phyloP scores from a whole-genome alignment of 108 stramenopile genomes.

The Discostella pseudostelligera region DNA sequence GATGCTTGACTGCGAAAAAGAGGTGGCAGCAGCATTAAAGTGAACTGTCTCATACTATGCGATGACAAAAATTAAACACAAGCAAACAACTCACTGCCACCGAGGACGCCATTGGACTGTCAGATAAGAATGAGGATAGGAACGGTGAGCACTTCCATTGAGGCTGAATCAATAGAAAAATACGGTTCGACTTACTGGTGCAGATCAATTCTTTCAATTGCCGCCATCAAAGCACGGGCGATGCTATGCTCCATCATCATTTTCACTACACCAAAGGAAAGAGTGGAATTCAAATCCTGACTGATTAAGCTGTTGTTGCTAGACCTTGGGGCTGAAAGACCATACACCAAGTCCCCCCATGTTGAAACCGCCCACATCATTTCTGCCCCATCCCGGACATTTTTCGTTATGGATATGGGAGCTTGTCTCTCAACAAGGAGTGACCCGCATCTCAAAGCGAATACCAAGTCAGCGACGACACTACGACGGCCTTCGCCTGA shows the following conservation, averaged over 20 bases:
- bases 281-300: conserved; percentile 53
- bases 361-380: conserved; percentile 62
- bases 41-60: not conserved
- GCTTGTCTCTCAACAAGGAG: conserved; percentile 9
- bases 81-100: conserved; percentile 34
- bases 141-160: too few relatives aligned
- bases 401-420: not conserved
- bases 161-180: not conserved
- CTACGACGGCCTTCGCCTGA: conserved; percentile 91
- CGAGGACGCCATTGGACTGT: conserved; percentile 49
- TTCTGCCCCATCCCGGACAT: conserved; percentile 25
- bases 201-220: conserved; percentile 75
- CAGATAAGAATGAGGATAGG: not conserved
- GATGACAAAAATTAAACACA: not conserved
- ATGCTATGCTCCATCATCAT: conserved; percentile 80
- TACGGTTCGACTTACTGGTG: conserved; percentile 35
- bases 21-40: not conserved
- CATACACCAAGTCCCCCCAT: conserved; percentile 59
- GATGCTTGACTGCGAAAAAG: conserved; percentile 8
- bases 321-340: conserved; percentile 80
- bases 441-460: conserved; percentile 74
- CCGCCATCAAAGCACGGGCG: conserved; percentile 75
- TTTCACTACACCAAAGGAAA: conserved; percentile 84
- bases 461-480: conserved; percentile 79
- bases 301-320: conserved; percentile 29